Conservation (phyloP, 345 rosid genomes). For the Salix purpurea region DNA sequence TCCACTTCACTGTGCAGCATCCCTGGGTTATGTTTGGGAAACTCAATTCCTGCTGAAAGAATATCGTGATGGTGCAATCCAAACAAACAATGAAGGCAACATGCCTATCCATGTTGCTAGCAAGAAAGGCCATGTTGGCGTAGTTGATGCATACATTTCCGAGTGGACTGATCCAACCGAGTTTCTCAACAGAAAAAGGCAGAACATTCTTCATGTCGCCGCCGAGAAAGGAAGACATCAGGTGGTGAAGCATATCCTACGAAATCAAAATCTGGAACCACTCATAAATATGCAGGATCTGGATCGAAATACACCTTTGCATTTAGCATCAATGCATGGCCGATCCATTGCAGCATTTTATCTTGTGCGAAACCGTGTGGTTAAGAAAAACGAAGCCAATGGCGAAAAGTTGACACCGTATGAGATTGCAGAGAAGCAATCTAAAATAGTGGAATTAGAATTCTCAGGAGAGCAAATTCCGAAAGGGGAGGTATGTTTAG, state of each 20-base stretch:
- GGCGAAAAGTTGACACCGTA: neutral
- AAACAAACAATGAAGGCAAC: neutral
- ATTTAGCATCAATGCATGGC: slow-evolving; percentile 2
- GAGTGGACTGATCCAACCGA: neutral
- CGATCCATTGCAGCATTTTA: neutral
- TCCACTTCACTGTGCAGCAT: slow-evolving; percentile 1
- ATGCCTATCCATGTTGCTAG: slow-evolving; percentile 3
- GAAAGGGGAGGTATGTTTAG: neutral
- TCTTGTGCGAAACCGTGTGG: neutral
- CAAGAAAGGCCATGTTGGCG: neutral
- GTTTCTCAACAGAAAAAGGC: neutral
- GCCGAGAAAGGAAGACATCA: neutral
- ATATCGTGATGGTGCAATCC: neutral
- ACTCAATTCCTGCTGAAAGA: neutral
- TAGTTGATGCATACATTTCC: neutral
- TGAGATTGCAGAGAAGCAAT: neutral
- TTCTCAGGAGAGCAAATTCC: neutral
- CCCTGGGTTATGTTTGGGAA: neutral
- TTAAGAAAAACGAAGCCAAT: neutral
- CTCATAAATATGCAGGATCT: neutral
- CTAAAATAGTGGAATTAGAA: neutral
- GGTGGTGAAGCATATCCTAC: neutral
- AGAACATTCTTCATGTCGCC: slow-evolving; percentile 8
- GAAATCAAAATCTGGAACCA: neutral
- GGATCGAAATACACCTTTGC: slow-evolving; percentile 9